A percentile compares a stretch with the other conserved stretches of the same genome.
Evolutionary conservation across 306 rosid genomes (phyloP).

Genomic region (Vigna hirtella): DNA sequence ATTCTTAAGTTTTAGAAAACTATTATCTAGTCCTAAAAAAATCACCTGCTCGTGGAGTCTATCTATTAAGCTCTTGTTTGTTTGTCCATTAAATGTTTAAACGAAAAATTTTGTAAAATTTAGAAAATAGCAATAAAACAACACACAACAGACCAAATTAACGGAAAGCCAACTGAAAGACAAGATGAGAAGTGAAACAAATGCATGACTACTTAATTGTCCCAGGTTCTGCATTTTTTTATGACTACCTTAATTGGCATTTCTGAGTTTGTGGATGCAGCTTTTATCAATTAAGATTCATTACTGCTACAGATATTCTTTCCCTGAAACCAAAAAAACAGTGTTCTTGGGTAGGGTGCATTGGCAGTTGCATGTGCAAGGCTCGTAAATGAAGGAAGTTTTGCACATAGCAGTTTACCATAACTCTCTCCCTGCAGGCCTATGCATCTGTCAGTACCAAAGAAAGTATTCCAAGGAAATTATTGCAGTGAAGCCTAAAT

Average conservation of each 20-base stretch:
- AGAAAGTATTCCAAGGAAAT: not conserved
- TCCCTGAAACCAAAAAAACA: not conserved
- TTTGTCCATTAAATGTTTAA: too few species aligned
- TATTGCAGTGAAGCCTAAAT: not conserved
- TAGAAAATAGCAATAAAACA: too few species aligned
- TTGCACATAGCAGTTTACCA: not conserved
- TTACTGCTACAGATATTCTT: not conserved
- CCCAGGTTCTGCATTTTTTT: not conserved
- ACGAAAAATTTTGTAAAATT: too few species aligned
- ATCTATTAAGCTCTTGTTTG: too few species aligned
- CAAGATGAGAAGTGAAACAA: too few species aligned
- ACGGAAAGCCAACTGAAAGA: too few species aligned
- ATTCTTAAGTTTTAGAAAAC: too few species aligned
- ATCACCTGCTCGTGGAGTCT: too few species aligned
- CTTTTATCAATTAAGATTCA: not conserved
- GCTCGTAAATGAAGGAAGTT: not conserved
- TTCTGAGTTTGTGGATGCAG: slow-evolving; percentile 1
- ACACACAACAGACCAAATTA: too few species aligned
- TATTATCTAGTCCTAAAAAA: too few species aligned
- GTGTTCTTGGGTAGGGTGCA: not conserved
- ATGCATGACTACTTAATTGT: not conserved
- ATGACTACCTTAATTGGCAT: not conserved
- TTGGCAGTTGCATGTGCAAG: slow-evolving; percentile 3
- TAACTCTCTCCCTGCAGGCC: not conserved
- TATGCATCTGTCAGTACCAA: not conserved